Evolutionary conservation across 2,329 filamentous ascomycete genomes (phyloP), one percentile per base, ranked within the genome.

Genomic region (Fusarium phyllophilum): DNA sequence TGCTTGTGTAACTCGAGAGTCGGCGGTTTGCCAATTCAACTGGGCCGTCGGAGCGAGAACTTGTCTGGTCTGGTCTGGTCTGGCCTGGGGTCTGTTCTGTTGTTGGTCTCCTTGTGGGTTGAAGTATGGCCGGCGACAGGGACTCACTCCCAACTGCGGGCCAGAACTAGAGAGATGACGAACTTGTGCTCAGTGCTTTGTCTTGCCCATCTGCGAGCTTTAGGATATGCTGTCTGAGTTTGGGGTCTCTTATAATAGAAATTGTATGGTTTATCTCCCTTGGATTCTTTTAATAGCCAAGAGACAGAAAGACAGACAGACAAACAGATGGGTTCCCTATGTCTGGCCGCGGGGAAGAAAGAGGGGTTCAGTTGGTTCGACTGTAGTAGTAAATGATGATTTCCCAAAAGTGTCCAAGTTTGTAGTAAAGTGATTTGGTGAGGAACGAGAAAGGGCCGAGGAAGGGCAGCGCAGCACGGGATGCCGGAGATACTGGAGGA

Each of bases 1-100:
- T 77, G 76, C 63, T 77, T 68, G 81, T 82, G 80, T 79, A 77
- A 83, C 82, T 70, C 58, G 69, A 77, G 48, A 65, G 68, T 73
- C 75, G 76, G 77, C 64, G 75, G 75, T 78, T 79, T 78, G 73
- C 72, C 72, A 77, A 75, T 76, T 66, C 68, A 75, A 73, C 59
- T 76, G 72, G 68, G 74, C 49, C 67, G 66, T 64, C 75, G 72
- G 75, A 64, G 72, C 70, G 66, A 75, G 64, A 55, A 61, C 36
- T 68, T 38, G 44, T 60, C 64, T 64, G 52, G 45, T 54, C 38
- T 58, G 49, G 31, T 20, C 55, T 72, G 24, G 59, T 9, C 18
- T 29, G 24, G 44, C 12, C 24, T 26, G 20, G 44, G 18, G 44
- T 12, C 44, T 31, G 29, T 31, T 36, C 33, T 52, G 33, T 20